phyloP scores from a whole-genome alignment of 495 filamentous ascomycete genomes.

The Aspergillus baeticus region DNA sequence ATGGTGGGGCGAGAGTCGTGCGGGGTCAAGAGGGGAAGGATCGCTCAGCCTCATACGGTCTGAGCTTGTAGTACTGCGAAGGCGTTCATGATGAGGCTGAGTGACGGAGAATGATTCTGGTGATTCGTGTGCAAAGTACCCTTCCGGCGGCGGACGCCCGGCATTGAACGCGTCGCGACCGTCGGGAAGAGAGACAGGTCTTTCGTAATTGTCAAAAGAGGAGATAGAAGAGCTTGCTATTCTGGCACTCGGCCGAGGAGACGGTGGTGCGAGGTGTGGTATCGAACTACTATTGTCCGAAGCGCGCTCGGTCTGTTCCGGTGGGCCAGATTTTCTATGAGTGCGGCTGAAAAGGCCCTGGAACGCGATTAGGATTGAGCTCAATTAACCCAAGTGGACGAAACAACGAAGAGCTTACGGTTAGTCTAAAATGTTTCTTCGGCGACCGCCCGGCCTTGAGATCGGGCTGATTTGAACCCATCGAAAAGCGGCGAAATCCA shows the following conservation, averaged over 20 bases:
- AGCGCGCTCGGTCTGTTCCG: not conserved
- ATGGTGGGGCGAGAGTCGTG: conserved; percentile 11
- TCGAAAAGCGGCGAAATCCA: conserved; percentile 31
- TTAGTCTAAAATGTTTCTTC: conserved; percentile 22
- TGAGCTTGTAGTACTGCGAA: not conserved
- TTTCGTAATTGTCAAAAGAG: conserved; percentile 9
- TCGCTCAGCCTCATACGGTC: conserved; percentile 9
- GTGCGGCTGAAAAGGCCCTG: conserved; percentile 24
- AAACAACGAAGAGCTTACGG: conserved; percentile 12
- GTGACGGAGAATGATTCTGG: conserved; percentile 18
- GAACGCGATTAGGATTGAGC: not conserved
- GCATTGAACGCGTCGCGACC: conserved; percentile 8
- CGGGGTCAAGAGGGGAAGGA: conserved; percentile 1
- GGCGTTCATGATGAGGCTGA: not conserved
- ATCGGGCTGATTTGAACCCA: conserved; percentile 24
- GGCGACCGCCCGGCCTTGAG: conserved; percentile 16
- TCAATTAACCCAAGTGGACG: not conserved
- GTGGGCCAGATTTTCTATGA: conserved; percentile 1
- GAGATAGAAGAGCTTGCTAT: conserved; percentile 11
- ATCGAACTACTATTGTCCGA: not conserved
- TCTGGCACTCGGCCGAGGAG: conserved; percentile 7
- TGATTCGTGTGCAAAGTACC: conserved; percentile 34
- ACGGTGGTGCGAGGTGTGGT: conserved; percentile 10
- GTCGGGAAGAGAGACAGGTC: conserved; percentile 5
- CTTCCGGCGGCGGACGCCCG: conserved; percentile 22